Percentiles rank a stretch among this genome's conserved stretches.
Conservation (phyloP, 2,329 filamentous ascomycete genomes). For the Dactylellina sp. region DNA sequence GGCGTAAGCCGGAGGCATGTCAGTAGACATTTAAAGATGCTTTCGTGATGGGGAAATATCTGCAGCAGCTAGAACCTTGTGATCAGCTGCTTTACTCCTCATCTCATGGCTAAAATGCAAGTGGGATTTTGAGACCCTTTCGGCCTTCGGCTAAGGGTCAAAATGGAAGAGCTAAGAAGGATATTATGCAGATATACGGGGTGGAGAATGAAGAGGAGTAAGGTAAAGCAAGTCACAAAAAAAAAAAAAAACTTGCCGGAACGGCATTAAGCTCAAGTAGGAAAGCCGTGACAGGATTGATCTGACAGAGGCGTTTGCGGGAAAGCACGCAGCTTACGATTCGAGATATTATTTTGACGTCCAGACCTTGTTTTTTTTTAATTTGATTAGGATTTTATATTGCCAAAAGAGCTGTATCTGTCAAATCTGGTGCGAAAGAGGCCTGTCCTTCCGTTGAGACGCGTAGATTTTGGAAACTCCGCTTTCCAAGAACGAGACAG, state of each 20-base stretch:
- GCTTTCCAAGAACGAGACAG: background rate
- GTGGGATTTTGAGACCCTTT: constrained; percentile 24
- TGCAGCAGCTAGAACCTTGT: constrained; percentile 37
- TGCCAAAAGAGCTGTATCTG: constrained; percentile 8
- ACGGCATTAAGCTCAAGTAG: constrained; percentile 55
- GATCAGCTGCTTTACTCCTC: constrained; percentile 54
- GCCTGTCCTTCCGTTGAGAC: constrained; percentile 24
- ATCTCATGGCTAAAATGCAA: constrained; percentile 55
- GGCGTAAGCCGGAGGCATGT: constrained; percentile 34
- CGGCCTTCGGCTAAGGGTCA: constrained; percentile 56
- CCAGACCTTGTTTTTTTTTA: background rate
- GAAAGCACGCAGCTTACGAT: constrained; percentile 8
- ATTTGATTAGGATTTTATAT: constrained; percentile 4
- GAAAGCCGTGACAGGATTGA: constrained; percentile 50
- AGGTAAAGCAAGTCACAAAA: constrained; percentile 4
- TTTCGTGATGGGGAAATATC: constrained; percentile 28
- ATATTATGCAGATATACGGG: constrained; percentile 11
- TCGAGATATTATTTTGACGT: constrained; percentile 4
- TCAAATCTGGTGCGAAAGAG: constrained; percentile 14
- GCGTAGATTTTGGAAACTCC: constrained; percentile 12
- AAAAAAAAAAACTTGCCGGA: constrained; percentile 24
- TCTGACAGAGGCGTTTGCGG: constrained; percentile 40
- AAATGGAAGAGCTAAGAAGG: constrained; percentile 41
- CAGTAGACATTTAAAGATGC: constrained; percentile 19
- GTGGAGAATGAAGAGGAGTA: constrained; percentile 13